Evolutionary conservation across 2,329 filamentous ascomycete species (phyloP).

Genomic region (Monilinia aucupariae): DNA sequence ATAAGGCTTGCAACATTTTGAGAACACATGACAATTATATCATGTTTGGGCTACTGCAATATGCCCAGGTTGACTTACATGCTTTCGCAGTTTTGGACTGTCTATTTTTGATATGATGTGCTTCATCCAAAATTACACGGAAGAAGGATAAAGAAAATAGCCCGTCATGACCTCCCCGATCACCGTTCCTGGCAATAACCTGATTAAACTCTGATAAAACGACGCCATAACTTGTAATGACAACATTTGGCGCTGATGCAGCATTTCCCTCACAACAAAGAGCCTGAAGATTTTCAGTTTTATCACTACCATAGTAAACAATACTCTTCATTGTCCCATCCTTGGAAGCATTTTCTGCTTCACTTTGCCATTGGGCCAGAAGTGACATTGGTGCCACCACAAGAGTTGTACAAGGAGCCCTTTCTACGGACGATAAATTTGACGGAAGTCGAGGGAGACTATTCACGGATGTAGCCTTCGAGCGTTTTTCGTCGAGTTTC

Average conservation of each 20-base stretch:
- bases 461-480: slow-evolving; percentile 44
- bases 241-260: slow-evolving; percentile 72
- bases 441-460: slow-evolving; percentile 57
- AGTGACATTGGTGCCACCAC: slow-evolving; percentile 97
- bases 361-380: slow-evolving; percentile 94
- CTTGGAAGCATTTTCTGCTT: slow-evolving; percentile 84
- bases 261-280: slow-evolving; percentile 73
- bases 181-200: slow-evolving; percentile 60
- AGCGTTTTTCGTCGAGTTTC: slow-evolving; percentile 34
- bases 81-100: slow-evolving; percentile 91
- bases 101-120: slow-evolving; percentile 84
- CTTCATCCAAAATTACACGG: slow-evolving; percentile 91
- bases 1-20: neutral
- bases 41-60: neutral
- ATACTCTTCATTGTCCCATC: slow-evolving; percentile 76
- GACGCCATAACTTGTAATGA: slow-evolving; percentile 92
- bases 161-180: slow-evolving; percentile 60
- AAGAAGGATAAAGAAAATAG: slow-evolving; percentile 94
- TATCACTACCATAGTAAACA: slow-evolving; percentile 89
- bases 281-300: slow-evolving; percentile 68
- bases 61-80: slow-evolving; percentile 43
- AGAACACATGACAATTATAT: neutral
- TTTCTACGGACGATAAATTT: slow-evolving; percentile 51
- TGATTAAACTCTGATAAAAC: slow-evolving; percentile 85
- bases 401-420: slow-evolving; percentile 82